Percentiles rank a stretch among this genome's conserved stretches.
phyloP scores from a whole-genome alignment of 768 basidiomycete species.

The Collybia nuda region DNA sequence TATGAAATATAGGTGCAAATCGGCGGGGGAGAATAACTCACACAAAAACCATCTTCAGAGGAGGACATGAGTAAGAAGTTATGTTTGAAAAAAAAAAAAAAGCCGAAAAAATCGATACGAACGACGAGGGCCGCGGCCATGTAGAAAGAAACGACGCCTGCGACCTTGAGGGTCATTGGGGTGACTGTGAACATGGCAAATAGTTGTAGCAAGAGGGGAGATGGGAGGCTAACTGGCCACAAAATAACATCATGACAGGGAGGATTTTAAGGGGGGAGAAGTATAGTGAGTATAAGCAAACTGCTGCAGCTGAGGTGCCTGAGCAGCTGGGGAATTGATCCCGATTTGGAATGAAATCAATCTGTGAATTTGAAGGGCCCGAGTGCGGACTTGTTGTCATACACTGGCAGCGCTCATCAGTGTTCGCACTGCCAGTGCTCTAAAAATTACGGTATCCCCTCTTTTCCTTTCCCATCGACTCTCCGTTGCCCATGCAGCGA shows the following conservation, averaged over 20 bases:
- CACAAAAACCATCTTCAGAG: constrained; percentile 52
- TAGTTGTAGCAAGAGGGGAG: constrained; percentile 2
- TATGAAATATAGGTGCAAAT: constrained; percentile 5
- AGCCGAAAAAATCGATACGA: constrained; percentile 26
- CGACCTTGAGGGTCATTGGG: constrained; percentile 49
- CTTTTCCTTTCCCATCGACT: not conserved
- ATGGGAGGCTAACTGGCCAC: not conserved
- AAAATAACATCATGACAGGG: not conserved
- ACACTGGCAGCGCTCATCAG: too few species aligned
- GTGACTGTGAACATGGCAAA: constrained; percentile 25
- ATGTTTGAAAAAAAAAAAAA: constrained; percentile 2
- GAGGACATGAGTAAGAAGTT: constrained; percentile 1
- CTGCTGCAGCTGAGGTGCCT: not conserved
- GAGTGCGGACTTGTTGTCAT: too few species aligned
- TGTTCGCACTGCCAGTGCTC: not conserved
- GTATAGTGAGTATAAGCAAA: too few species aligned
- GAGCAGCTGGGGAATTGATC: not conserved
- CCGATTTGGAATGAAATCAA: not conserved
- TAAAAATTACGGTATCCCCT: not conserved
- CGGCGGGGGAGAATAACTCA: constrained; percentile 17
- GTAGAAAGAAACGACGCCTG: constrained; percentile 76
- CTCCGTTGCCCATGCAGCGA: not conserved
- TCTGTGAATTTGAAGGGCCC: too few species aligned
- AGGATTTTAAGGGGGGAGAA: not conserved
- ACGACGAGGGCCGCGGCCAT: constrained; percentile 76